A percentile compares a stretch with the other conserved stretches of the same genome.
phyloP scores from a whole-genome alignment of 345 rosid genomes.

The Dovyalis caffra region DNA sequence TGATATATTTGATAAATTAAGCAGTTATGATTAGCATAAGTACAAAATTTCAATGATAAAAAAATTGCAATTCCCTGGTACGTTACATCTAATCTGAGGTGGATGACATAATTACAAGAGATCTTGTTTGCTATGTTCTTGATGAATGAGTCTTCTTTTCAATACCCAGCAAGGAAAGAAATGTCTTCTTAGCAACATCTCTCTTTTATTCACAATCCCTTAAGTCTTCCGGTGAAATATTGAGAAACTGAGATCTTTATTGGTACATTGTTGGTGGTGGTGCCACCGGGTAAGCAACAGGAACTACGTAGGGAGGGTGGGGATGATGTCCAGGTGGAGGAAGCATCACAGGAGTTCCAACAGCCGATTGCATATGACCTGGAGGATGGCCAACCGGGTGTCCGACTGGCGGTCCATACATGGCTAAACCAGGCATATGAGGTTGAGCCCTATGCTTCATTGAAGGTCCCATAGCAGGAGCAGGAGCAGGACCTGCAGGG shows the following conservation, averaged over 20 bases:
- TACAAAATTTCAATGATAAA: constrained; percentile 5
- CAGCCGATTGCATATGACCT: constrained; percentile 74
- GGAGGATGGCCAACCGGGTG: constrained; percentile 63
- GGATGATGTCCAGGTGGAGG: constrained; percentile 55
- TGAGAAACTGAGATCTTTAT: background rate
- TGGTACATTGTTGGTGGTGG: constrained; percentile 58
- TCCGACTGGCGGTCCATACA: constrained; percentile 74
- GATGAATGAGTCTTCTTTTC: background rate
- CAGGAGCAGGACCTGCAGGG: constrained; percentile 24
- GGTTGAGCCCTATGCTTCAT: constrained; percentile 49
- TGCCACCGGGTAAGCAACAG: constrained; percentile 68
- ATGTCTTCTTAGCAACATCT: too few relatives aligned
- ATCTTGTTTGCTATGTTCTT: background rate
- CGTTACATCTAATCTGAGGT: background rate
- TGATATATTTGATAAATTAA: background rate
- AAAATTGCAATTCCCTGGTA: background rate
- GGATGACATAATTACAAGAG: background rate
- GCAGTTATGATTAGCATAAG: background rate
- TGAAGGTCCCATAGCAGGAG: constrained; percentile 28
- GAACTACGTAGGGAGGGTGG: constrained; percentile 64
- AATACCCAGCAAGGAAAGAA: background rate
- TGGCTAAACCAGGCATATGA: constrained; percentile 56
- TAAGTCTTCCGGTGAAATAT: too few relatives aligned
- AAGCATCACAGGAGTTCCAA: constrained; percentile 92
- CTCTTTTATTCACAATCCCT: too few relatives aligned